Conservation (phyloP, 495 filamentous ascomycete genomes). For the Parachaetomium inaequale region DNA sequence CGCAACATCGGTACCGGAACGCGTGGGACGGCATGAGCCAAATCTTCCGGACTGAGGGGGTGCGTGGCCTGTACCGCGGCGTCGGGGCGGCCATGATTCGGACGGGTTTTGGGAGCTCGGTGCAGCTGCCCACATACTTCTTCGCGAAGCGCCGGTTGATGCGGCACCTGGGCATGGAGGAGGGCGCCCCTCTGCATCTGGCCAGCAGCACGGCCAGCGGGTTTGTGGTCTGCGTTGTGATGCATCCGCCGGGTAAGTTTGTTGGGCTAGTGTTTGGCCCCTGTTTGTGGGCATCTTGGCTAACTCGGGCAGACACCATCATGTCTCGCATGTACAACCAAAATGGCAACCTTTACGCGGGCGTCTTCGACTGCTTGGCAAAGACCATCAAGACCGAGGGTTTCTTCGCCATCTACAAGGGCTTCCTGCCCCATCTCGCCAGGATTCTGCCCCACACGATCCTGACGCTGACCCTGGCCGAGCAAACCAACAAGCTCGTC, state of each 20-base stretch:
- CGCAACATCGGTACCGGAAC: conserved; percentile 88
- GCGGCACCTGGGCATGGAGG: conserved; percentile 79
- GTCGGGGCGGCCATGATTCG: conserved; percentile 94
- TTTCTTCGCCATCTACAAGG: conserved; percentile 93
- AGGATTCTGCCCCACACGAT: conserved; percentile 94
- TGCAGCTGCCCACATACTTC: conserved; percentile 97
- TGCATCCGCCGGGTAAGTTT: conserved; percentile 87
- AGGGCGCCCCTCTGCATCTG: conserved; percentile 85
- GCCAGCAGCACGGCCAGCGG: conserved; percentile 85
- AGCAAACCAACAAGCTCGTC: conserved; percentile 94
- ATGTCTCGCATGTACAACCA: conserved; percentile 99
- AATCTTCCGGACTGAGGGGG: conserved; percentile 74
- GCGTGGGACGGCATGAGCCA: conserved; percentile 75
- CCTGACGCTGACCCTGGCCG: conserved; percentile 85
- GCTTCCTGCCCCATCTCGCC: conserved; percentile 91
- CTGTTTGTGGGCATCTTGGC: conserved; percentile 24
- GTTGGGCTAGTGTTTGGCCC: background rate
- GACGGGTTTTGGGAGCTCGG: conserved; percentile 90
- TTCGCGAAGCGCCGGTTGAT: conserved; percentile 87
- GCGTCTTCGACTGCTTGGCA: conserved; percentile 85
- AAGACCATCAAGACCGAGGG: conserved; percentile 93
- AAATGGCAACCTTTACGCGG: conserved; percentile 89
- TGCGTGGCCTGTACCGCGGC: conserved; percentile 80
- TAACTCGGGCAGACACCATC: conserved; percentile 75
- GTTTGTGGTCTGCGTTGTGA: conserved; percentile 94